Evolutionary conservation across 2,329 filamentous ascomycete genomes (phyloP).

Genomic region (Nannizziopsis arthrosporioides): DNA sequence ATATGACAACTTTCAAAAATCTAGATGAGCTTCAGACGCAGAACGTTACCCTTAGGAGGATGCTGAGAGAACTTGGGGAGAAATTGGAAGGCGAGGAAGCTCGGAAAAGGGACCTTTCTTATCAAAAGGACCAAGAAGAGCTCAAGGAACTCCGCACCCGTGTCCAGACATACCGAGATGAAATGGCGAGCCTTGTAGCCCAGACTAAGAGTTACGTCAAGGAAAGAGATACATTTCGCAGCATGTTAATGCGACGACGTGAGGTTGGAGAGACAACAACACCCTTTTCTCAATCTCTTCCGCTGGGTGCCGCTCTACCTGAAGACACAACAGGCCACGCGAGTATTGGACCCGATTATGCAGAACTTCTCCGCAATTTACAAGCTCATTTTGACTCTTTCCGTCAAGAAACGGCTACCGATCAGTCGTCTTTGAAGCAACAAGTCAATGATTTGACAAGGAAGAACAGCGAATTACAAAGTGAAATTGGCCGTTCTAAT

Average conservation of each 20-base stretch:
- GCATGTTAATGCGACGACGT: slow-evolving; percentile 71
- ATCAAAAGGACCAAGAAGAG: slow-evolving; percentile 51
- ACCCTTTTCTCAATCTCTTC: slow-evolving; percentile 59
- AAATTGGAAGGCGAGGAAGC: slow-evolving; percentile 88
- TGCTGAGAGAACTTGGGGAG: slow-evolving; percentile 73
- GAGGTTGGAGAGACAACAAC: slow-evolving; percentile 51
- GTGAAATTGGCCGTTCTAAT: slow-evolving; percentile 64
- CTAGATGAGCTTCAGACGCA: slow-evolving; percentile 75
- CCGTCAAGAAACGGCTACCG: slow-evolving; percentile 70
- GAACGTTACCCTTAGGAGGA: slow-evolving; percentile 70
- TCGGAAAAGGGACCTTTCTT: slow-evolving; percentile 45
- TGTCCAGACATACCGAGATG: slow-evolving; percentile 68
- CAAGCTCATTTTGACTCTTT: slow-evolving; percentile 84
- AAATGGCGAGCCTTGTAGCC: slow-evolving; percentile 67
- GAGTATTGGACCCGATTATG: slow-evolving; percentile 56
- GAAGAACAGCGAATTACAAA: slow-evolving; percentile 72
- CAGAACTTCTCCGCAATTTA: slow-evolving; percentile 70
- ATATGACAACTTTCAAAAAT: slow-evolving; percentile 80
- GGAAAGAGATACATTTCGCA: slow-evolving; percentile 94
- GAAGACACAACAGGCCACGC: slow-evolving; percentile 40
- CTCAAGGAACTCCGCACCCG: slow-evolving; percentile 62
- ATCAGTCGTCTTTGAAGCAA: slow-evolving; percentile 69
- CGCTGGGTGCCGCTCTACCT: slow-evolving; percentile 42
- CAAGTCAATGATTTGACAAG: slow-evolving; percentile 71
- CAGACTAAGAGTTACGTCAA: slow-evolving; percentile 88